Conservation (phyloP, 176 grass and related monocot genomes). For the Lolium perenne region DNA sequence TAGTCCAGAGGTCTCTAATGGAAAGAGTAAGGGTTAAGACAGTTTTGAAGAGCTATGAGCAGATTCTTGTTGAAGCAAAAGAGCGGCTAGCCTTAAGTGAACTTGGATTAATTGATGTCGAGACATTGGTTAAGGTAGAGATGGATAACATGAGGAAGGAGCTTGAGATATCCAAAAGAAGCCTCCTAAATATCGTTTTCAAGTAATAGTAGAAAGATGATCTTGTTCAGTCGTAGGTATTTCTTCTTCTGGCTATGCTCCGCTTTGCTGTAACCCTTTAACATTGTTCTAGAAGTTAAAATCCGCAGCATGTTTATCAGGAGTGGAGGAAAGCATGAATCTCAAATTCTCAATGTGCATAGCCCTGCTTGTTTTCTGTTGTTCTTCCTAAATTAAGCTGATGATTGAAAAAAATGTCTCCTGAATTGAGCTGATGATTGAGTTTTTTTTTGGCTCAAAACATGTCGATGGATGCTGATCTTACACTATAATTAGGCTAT, state of each 20-base stretch:
- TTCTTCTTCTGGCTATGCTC: constrained; percentile 9
- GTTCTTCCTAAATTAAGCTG: constrained; percentile 27
- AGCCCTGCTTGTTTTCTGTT: background rate
- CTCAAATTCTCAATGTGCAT: background rate
- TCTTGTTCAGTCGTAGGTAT: constrained; percentile 25
- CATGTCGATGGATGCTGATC: constrained; percentile 30
- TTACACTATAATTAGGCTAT: constrained; percentile 41
- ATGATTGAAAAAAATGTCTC: constrained; percentile 18
- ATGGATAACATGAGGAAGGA: constrained; percentile 50
- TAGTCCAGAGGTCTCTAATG: constrained; percentile 48
- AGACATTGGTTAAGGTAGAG: constrained; percentile 53
- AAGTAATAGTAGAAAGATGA: constrained; percentile 33
- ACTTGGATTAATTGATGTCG: constrained; percentile 44
- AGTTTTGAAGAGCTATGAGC: constrained; percentile 44
- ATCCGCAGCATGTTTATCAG: constrained; percentile 34
- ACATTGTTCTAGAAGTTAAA: constrained; percentile 1
- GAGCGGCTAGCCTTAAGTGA: constrained; percentile 31
- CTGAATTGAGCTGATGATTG: constrained; percentile 28
- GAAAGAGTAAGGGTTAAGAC: constrained; percentile 49
- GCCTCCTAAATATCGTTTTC: constrained; percentile 50
- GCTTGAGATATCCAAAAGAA: constrained; percentile 47
- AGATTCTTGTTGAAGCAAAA: constrained; percentile 46
- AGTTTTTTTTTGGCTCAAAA: constrained; percentile 17
- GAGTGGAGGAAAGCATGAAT: background rate
- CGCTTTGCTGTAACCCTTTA: constrained; percentile 32